Evolutionary conservation across 78 protist genomes (phyloP), one percentile per base, ranked within the genome.

Genomic region (Dictyostelium brefeldianum): DNA sequence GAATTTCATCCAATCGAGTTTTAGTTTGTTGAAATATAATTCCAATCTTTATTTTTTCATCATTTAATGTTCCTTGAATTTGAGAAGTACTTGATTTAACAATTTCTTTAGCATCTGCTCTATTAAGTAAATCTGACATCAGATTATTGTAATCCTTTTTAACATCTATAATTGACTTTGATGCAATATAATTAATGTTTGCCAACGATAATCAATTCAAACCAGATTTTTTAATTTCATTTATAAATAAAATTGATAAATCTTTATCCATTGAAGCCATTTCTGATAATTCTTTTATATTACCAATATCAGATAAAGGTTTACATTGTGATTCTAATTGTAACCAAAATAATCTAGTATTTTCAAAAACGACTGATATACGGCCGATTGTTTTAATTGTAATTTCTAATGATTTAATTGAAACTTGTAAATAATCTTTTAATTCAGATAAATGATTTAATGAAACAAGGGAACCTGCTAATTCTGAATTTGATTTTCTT

Each of bases 401-500:
- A 12, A 77, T 77, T 27, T 77, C 81, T 27, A 77, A 77, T 10
- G 46, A 48, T 51, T 50, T 77, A 27, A 77, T 27, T 36, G 81
- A 77, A 36, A 77, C 67, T 50, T 77, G 46, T 25, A 77, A 50
- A 29, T 77, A 77, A 27, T 77, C 50, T 25, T 50, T 14, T 18
- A n/a, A 27, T 50, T 25, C 65, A 27, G 6, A n/a, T 29, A 0
- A 77, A 50, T 25, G 22, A n/a, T 77, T 50, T 29, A 77, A 77
- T 50, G 50, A 25, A 15, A 50, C 31, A 3, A 77, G 22, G 14
- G 18, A 50, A 50, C 22, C 41, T 18, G 81, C 65, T 77, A 77
- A 77, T 27, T 77, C 64, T n/a, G 81, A 65, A 77, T 77, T 77
- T 77, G 81, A 46, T 77, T 77, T 43, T 50, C 81, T 46, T 27